These are phyloP conservation scores for Seiridium unicorne DNA, from an alignment of 2,329 filamentous ascomycete species.

Conservation along the genomic window DNA sequence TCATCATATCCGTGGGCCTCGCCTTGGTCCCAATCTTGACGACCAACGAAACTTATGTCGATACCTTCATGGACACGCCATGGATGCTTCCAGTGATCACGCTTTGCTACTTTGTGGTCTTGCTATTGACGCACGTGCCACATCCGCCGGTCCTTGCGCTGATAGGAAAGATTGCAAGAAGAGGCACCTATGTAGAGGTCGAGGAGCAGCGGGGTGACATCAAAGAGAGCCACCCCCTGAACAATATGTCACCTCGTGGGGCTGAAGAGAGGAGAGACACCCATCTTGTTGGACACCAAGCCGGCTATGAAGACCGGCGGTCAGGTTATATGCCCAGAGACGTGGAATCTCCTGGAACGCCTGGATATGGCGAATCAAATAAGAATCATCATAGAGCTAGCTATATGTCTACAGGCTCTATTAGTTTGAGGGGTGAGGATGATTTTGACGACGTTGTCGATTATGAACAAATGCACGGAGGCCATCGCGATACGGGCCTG, in stretches of 20 bases:
- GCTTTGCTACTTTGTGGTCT: slow-evolving; percentile 20
- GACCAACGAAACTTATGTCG: slow-evolving; percentile 11
- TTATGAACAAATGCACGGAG: not conserved
- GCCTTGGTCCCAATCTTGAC: slow-evolving; percentile 19
- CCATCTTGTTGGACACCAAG: not conserved
- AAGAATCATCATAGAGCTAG: not conserved
- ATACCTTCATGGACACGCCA: slow-evolving; percentile 18
- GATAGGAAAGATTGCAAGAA: not conserved
- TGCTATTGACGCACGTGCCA: slow-evolving; percentile 16
- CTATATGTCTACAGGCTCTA: not conserved
- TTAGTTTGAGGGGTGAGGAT: too few relatives aligned
- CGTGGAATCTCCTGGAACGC: not conserved
- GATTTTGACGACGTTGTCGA: not conserved
- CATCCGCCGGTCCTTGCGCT: slow-evolving; percentile 9
- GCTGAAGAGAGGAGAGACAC: not conserved
- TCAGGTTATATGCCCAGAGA: not conserved
- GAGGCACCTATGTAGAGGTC: slow-evolving; percentile 5
- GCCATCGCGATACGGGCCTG: not conserved
- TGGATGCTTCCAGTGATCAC: slow-evolving; percentile 27
- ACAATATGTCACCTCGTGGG: not conserved
- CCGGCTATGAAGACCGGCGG: not conserved
- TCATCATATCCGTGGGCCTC: slow-evolving; percentile 19
- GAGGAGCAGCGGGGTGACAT: not conserved
- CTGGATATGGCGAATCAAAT: not conserved
- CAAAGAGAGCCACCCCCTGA: not conserved